Evolutionary conservation across 2,329 filamentous ascomycete genomes (phyloP), one percentile per base, ranked within the genome.

Genomic region (Trichophyton mentagrophytes): DNA sequence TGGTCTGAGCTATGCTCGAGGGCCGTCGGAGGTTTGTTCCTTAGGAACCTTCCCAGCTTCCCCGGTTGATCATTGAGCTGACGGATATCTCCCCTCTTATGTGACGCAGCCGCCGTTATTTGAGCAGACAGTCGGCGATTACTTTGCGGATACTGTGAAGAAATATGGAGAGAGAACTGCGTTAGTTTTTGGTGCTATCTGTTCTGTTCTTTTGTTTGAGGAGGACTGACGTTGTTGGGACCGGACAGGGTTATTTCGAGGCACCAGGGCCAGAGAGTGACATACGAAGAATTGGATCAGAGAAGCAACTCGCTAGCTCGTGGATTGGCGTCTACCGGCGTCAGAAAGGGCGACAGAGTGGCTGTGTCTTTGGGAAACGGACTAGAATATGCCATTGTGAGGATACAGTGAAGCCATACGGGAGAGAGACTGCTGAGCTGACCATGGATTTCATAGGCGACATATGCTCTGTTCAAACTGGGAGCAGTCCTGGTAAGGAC

Each of bases 381-480:
- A 47, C 78, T 86, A 66, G 90, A 96, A 72, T 92, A 89, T 71
- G 89, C 89, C 2, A 85, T 86, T 57, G 80, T 93, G 73, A 68
- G 78, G 58, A 61, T 22, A 46, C 3, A 3, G 8, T 25, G 22
- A 40, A 20, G 33, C n/a, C 6, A 42, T 8, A 7, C 3, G 17
- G 33, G 27, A 13, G 20, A 47, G 2, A 17, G 27, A 57, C 33
- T 57, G 27, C 38, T 15, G 47, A 51, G 56, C 33, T 57, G 55
- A 42, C 40, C n/a, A 36, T 64, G 4, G 4, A 33, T 6, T 49
- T 30, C 25, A 40, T 58, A 75, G 80, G 71, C 73, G 20, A 92
- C 87, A 4, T 97, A 97, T 74, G 91, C 91, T 0, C 73, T 93
- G 60, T 96, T 92, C 78, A 97, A 97, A 74, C 81, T 97, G 8